phyloP scores from a whole-genome alignment of 768 basidiomycete species.

The Filobasidium floriforme region DNA sequence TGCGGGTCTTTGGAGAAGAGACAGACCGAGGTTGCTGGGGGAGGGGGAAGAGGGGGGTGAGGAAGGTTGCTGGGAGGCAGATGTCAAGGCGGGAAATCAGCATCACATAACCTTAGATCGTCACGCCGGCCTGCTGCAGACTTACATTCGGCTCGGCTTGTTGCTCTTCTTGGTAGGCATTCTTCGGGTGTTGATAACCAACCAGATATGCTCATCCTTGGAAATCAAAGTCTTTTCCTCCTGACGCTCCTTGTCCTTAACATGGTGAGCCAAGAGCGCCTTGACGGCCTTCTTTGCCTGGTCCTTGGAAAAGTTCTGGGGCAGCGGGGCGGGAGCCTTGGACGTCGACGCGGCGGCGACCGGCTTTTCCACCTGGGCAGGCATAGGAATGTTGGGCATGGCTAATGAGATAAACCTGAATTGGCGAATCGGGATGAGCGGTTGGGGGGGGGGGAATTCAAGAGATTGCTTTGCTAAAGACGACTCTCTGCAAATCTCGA shows the following conservation, averaged over 20 bases:
- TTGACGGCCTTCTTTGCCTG: slow-evolving; percentile 74
- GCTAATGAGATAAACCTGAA: not conserved
- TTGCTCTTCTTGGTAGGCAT: slow-evolving; percentile 66
- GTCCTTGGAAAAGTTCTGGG: slow-evolving; percentile 50
- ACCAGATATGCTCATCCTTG: slow-evolving; percentile 80
- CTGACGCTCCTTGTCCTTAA: slow-evolving; percentile 57
- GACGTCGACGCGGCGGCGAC: not conserved
- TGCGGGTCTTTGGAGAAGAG: slow-evolving; percentile 94
- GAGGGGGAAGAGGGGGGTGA: slow-evolving; percentile 58
- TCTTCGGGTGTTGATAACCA: slow-evolving; percentile 77
- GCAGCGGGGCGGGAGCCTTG: slow-evolving; percentile 19
- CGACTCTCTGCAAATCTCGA: too few species aligned
- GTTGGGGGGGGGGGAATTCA: not conserved
- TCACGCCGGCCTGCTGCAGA: slow-evolving; percentile 22
- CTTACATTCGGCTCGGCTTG: slow-evolving; percentile 78
- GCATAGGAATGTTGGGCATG: slow-evolving; percentile 6
- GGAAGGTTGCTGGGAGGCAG: slow-evolving; percentile 49
- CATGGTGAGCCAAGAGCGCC: slow-evolving; percentile 66
- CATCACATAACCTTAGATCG: not conserved
- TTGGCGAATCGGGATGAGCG: not conserved
- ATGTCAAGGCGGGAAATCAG: not conserved
- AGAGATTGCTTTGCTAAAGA: too few species aligned
- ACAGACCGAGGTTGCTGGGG: slow-evolving; percentile 74
- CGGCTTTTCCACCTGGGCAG: slow-evolving; percentile 2
- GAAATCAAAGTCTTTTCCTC: slow-evolving; percentile 60